Evolutionary conservation across 306 rosid genomes (phyloP).

Genomic region (Rosa chinensis): DNA sequence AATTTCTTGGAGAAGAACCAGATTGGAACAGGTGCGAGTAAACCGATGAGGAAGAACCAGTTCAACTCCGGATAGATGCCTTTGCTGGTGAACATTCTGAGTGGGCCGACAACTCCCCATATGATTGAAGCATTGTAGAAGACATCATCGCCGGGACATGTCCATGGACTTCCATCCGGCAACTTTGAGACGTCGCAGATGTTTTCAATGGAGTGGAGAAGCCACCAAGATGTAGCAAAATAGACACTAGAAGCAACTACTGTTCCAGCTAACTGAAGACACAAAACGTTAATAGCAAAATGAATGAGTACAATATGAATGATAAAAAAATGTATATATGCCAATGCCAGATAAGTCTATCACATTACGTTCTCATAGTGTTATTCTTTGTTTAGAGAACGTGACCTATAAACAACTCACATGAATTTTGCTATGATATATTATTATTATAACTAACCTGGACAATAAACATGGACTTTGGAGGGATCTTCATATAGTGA

Average conservation of each 20-base stretch:
- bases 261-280: conserved; percentile 44
- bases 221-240: conserved; percentile 57
- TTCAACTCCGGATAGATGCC: conserved; percentile 46
- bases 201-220: conserved; percentile 29
- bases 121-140: conserved; percentile 47
- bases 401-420: background rate
- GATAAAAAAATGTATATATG: background rate
- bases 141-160: conserved; percentile 47
- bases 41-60: conserved; percentile 45
- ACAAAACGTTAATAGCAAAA: background rate
- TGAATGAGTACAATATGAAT: background rate
- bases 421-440: background rate
- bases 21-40: conserved; percentile 35
- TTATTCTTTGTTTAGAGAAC: no score
- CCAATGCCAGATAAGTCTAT: no score
- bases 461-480: conserved; percentile 73
- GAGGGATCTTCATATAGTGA: conserved; percentile 94
- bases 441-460: conserved; percentile 47
- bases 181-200: conserved; percentile 32
- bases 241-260: conserved; percentile 40
- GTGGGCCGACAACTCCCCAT: conserved; percentile 49
- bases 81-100: conserved; percentile 32
- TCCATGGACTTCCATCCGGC: conserved; percentile 53
- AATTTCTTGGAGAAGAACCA: conserved; percentile 29
- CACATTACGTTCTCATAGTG: no score